Evolutionary conservation across 2,329 filamentous ascomycete species (phyloP), one percentile per base, ranked within the genome.

Genomic region (Herpotrichia juniperi): DNA sequence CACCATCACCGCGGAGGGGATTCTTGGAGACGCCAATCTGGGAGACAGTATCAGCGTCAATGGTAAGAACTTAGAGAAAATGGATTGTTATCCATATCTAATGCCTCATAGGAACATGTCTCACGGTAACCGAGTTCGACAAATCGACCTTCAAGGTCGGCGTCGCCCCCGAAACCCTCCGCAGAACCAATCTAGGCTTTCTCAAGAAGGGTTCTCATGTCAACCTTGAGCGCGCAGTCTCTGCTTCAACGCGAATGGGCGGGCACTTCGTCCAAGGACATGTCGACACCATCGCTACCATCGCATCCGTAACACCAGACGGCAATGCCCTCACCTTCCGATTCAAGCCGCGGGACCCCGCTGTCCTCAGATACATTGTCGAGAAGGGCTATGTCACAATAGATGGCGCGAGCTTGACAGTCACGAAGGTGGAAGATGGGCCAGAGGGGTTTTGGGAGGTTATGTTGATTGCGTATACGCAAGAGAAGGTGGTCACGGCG

Each of bases 221-320:
- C 60, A 99, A 99, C 75, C 87, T 99, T 47, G 94, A 99, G 80
- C 87, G 94, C 14, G 93, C 94, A 3, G 93, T 99, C 48, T 88
- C 89, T 16, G 91, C 92, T 4, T 85, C 89, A 66, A 97, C 93
- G 40, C 90, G 94, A 49, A 97, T 99, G 91, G 94, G 96, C 42
- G 94, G 94, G 0, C 94, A 99, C 78, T 96, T 97, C 67, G 93
- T 97, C 26, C 96, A 99, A 77, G 94, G 94, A 34, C 94, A 99
- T 74, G 93, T 99, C 54, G 96, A 99, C 75, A 93, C 91, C 10
- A 86, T 88, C 32, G 94, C 93, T 0, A 84, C 83, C 37, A 89
- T 99, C 54, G 70, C 87, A 32, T 83, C 84, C 37, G 83, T 89
- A 30, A 87, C 83, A 16, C 86, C 87, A 2, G 94, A 99, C 74